phyloP scores from a whole-genome alignment of 345 rosid genomes.

The Raphanus raphanistrum region DNA sequence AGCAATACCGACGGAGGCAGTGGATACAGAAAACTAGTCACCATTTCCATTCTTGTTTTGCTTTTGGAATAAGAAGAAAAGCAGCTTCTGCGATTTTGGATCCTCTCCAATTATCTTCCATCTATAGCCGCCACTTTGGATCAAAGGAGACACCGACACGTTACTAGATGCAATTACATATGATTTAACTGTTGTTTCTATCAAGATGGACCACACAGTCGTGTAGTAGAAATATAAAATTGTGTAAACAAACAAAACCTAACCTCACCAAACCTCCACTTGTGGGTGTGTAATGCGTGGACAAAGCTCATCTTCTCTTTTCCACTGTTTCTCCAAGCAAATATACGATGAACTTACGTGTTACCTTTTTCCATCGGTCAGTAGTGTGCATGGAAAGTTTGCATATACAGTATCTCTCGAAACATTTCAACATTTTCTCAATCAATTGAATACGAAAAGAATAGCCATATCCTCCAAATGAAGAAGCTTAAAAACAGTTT shows the following conservation, averaged over 20 bases:
- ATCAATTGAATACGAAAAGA: neutral
- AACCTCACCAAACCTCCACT: neutral
- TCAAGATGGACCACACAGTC: neutral
- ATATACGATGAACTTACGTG: neutral
- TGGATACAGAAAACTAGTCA: constrained; percentile 36
- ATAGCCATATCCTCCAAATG: neutral
- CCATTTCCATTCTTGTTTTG: constrained; percentile 14
- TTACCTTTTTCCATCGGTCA: neutral
- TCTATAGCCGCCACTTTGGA: constrained; percentile 3
- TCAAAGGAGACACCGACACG: neutral
- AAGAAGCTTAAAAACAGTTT: neutral
- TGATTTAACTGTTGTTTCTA: neutral
- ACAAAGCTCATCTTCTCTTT: neutral
- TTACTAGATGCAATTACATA: neutral
- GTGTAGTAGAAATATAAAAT: neutral
- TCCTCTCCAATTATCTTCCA: neutral
- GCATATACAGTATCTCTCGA: neutral
- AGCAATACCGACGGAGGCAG: constrained; percentile 43
- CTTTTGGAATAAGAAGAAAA: neutral
- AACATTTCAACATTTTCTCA: neutral
- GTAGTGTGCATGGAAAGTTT: neutral
- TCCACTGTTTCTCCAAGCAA: neutral
- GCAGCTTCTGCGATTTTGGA: neutral
- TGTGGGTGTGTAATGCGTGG: neutral
- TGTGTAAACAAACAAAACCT: neutral